Percentiles rank a stretch among this genome's conserved stretches.
phyloP scores from a whole-genome alignment of 805 yeast species.

The Candida easanensis region DNA sequence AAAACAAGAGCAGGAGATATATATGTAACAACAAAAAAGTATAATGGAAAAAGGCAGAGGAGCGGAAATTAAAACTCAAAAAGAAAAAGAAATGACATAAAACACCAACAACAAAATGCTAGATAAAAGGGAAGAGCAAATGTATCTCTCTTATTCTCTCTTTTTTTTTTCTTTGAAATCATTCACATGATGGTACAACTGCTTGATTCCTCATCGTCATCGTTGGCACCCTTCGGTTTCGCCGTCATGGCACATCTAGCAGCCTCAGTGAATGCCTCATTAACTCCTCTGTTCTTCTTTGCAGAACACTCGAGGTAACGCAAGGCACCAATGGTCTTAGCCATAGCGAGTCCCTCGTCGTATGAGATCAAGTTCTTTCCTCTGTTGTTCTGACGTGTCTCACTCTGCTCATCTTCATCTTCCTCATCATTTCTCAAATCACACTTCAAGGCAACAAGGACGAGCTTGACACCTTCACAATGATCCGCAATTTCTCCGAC shows the following conservation, averaged over 20 bases:
- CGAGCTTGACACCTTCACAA: conserved; percentile 93
- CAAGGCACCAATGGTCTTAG: conserved; percentile 89
- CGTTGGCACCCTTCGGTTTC: conserved; percentile 71
- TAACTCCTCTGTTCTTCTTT: conserved; percentile 94
- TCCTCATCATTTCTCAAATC: conserved; percentile 78
- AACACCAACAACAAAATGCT: no score
- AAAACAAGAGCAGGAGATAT: no score
- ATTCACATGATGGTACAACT: conserved; percentile 43
- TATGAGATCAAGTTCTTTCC: conserved; percentile 65
- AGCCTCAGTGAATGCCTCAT: conserved; percentile 98
- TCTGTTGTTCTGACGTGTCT: conserved; percentile 28
- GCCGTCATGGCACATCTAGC: conserved; percentile 95
- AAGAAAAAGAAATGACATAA: no score
- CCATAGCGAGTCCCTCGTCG: conserved; percentile 92
- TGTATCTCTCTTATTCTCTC: no score
- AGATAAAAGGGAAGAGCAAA: no score
- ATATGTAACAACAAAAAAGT: no score
- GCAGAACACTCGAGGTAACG: conserved; percentile 97
- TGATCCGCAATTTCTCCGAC: conserved; percentile 95
- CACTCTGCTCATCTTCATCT: conserved; percentile 32
- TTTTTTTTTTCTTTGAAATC: no score
- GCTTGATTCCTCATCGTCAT: conserved; percentile 35
- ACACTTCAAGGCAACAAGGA: conserved; percentile 91
- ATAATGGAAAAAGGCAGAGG: no score
- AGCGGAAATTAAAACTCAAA: no score